Percentiles rank a stretch among this genome's conserved stretches.
These are phyloP conservation scores for Dioscorea dumetorum DNA, from an alignment of 106 monocot species.

Conservation along the genomic window DNA sequence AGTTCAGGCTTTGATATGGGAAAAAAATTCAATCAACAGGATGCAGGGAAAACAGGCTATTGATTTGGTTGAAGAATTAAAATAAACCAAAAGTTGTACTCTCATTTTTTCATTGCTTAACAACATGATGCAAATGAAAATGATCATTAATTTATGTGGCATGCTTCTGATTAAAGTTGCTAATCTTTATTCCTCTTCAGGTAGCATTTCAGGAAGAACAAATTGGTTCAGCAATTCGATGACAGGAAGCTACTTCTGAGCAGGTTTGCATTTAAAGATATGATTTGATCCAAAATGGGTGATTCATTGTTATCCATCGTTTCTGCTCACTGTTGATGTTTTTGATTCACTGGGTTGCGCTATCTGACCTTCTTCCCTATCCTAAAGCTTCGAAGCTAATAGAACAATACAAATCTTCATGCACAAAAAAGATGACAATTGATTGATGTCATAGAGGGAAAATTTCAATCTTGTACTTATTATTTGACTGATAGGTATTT, in stretches of 20 bases:
- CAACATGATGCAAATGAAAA: not conserved
- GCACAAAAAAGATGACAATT: too few relatives aligned
- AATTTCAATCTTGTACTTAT: too few relatives aligned
- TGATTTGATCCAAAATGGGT: too few relatives aligned
- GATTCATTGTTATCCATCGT: too few relatives aligned
- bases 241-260: constrained; percentile 69
- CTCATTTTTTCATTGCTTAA: not conserved
- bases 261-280: constrained; percentile 35
- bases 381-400: too few relatives aligned
- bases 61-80: too few relatives aligned
- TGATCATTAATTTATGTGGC: not conserved
- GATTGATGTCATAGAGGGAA: too few relatives aligned
- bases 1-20: constrained; percentile 74
- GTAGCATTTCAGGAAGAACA: constrained; percentile 86
- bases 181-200: constrained; percentile 24
- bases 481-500: too few relatives aligned
- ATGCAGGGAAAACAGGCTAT: constrained; percentile 79
- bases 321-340: too few relatives aligned
- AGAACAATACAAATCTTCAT: too few relatives aligned
- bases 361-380: too few relatives aligned
- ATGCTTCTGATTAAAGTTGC: not conserved
- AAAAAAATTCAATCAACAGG: constrained; percentile 63
- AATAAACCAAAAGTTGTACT: not conserved
- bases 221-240: constrained; percentile 79
- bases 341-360: too few relatives aligned